Percentiles rank a stretch among this genome's conserved stretches.
These are phyloP conservation scores for Euphorbia lathyris DNA, from an alignment of 345 rosid species.

Conservation along the genomic window DNA sequence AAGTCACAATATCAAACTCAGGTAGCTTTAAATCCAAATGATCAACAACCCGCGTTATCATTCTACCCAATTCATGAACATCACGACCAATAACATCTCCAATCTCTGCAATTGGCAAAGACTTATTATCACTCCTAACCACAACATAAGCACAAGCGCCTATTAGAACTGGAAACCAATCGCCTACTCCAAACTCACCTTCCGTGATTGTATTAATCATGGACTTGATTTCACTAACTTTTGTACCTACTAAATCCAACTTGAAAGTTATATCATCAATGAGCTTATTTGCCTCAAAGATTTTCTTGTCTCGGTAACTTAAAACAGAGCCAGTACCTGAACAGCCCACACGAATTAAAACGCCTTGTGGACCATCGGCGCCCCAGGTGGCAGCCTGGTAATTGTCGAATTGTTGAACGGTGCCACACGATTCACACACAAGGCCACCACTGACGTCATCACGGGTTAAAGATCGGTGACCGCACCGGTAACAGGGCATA, in stretches of 20 bases:
- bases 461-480: conserved; percentile 35
- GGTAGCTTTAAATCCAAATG: conserved; percentile 47
- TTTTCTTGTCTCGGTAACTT: conserved; percentile 54
- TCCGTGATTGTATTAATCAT: conserved; percentile 48
- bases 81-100: conserved; percentile 47
- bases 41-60: conserved; percentile 61
- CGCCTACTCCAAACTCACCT: conserved; percentile 62
- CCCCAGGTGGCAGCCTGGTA: conserved; percentile 44
- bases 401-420: conserved; percentile 38
- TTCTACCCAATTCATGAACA: conserved; percentile 60
- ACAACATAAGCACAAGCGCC: conserved; percentile 67
- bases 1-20: conserved; percentile 48
- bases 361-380: conserved; percentile 55
- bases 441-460: conserved; percentile 44
- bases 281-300: conserved; percentile 51
- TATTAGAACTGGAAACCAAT: conserved; percentile 61
- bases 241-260: conserved; percentile 30
- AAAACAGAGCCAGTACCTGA: conserved; percentile 49
- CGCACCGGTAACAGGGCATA: conserved; percentile 49
- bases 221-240: conserved; percentile 27
- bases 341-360: conserved; percentile 49
- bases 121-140: conserved; percentile 46
- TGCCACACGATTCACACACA: conserved; percentile 48
- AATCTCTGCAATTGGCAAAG: conserved; percentile 49
- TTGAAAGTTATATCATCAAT: conserved; percentile 33